A percentile compares a stretch with the other conserved stretches of the same genome.
Conservation (phyloP, 1,284 basidiomycete species). For the Boletellus dicymbophilus region DNA sequence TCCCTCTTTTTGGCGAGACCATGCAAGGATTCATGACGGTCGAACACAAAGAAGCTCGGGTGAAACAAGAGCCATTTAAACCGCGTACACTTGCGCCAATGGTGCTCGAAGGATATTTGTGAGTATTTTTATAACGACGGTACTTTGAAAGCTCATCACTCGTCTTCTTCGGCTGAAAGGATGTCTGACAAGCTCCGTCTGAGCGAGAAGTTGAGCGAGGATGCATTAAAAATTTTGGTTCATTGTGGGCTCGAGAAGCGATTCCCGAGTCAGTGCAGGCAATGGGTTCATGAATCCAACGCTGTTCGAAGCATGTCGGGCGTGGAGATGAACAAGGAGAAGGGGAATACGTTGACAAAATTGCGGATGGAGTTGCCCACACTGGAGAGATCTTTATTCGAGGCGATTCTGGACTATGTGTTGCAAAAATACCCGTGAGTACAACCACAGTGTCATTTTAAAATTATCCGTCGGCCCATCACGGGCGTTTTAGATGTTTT, state of each 20-base stretch:
- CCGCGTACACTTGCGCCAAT: constrained; percentile 1
- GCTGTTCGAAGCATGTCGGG: not conserved
- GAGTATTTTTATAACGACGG: not conserved
- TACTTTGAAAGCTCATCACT: too few species aligned
- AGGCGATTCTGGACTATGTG: constrained; percentile 22
- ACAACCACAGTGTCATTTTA: not conserved
- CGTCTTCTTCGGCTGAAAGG: constrained; percentile 15
- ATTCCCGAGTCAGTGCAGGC: constrained; percentile 20
- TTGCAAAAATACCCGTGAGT: constrained; percentile 31
- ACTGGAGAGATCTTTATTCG: constrained; percentile 20
- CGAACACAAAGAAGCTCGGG: constrained; percentile 18
- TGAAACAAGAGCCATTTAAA: not conserved
- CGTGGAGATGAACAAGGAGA: not conserved
- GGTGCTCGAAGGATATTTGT: constrained; percentile 22
- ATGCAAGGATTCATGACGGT: constrained; percentile 37
- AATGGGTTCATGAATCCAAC: constrained; percentile 21
- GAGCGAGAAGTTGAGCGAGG: constrained; percentile 26
- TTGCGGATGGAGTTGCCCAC: constrained; percentile 3
- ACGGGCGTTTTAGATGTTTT: constrained; percentile 11
- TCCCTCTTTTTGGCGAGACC: constrained; percentile 37
- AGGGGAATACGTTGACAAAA: not conserved
- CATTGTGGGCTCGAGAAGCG: constrained; percentile 31
- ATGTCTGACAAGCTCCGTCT: constrained; percentile 28
- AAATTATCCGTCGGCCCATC: not conserved
- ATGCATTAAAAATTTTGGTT: constrained; percentile 32